phyloP scores from a whole-genome alignment of 1,284 basidiomycete species.

The Quambalaria eucalypti region DNA sequence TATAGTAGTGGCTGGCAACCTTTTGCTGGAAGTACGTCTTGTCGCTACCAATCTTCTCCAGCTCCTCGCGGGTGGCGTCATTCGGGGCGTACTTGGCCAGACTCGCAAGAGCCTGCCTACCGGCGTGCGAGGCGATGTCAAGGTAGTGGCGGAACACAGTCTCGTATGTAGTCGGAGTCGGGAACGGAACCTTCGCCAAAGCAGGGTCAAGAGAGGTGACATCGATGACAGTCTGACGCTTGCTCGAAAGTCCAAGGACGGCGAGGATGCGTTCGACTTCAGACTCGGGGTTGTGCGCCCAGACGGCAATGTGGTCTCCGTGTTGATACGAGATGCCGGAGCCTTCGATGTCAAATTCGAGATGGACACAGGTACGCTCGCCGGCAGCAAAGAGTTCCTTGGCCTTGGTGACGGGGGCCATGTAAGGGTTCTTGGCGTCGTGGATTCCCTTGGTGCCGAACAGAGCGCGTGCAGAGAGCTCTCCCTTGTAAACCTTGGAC shows the following conservation, averaged over 20 bases:
- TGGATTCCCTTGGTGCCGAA: constrained; percentile 73
- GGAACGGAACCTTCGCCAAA: constrained; percentile 96
- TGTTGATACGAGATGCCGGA: constrained; percentile 97
- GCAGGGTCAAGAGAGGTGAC: constrained; percentile 90
- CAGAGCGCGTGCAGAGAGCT: constrained; percentile 64
- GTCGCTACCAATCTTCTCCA: constrained; percentile 72
- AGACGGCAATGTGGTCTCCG: constrained; percentile 92
- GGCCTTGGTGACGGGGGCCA: constrained; percentile 67
- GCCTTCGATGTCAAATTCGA: constrained; percentile 88
- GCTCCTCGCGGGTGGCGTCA: constrained; percentile 63
- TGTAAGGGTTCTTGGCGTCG: constrained; percentile 93
- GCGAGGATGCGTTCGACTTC: constrained; percentile 83
- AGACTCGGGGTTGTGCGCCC: constrained; percentile 86
- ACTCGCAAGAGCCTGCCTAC: constrained; percentile 80
- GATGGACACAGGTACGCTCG: constrained; percentile 86
- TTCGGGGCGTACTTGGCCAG: constrained; percentile 81
- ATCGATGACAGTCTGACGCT: constrained; percentile 68
- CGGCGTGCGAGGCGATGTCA: constrained; percentile 83
- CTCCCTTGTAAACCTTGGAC: constrained; percentile 41
- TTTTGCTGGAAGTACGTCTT: constrained; percentile 74
- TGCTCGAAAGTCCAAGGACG: constrained; percentile 66
- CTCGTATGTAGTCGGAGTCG: constrained; percentile 86
- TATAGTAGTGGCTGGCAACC: constrained; percentile 72
- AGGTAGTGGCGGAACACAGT: constrained; percentile 93
- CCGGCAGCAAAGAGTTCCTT: constrained; percentile 74